Evolutionary conservation across 2,329 filamentous ascomycete genomes (phyloP).

Genomic region (Sporothrix globosa): DNA sequence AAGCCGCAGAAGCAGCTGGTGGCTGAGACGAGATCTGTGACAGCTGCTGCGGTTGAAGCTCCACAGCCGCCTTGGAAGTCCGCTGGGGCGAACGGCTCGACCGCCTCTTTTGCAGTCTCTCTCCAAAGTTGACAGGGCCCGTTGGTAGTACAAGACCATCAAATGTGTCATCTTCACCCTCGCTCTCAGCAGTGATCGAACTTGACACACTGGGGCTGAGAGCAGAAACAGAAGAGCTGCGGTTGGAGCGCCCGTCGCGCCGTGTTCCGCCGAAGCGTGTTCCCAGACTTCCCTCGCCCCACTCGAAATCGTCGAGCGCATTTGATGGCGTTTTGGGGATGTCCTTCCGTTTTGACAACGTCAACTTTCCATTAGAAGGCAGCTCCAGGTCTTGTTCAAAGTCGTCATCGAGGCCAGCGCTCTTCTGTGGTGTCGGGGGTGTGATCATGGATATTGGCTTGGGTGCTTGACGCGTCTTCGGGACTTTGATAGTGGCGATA

Average conservation of each 20-base stretch:
- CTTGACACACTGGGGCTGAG: conserved; percentile 92
- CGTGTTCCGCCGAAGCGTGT: conserved; percentile 87
- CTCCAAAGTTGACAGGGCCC: conserved; percentile 80
- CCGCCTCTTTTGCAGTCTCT: conserved; percentile 74
- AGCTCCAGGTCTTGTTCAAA: conserved; percentile 75
- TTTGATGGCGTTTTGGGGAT: conserved; percentile 65
- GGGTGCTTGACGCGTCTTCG: conserved; percentile 59
- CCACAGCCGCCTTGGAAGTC: conserved; percentile 31
- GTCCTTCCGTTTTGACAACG: conserved; percentile 63
- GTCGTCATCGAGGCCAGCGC: conserved; percentile 59
- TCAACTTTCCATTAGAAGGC: conserved; percentile 67
- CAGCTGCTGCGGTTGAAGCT: conserved; percentile 42
- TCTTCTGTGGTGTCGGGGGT: conserved; percentile 58
- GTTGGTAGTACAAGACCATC: conserved; percentile 85
- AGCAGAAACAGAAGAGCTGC: conserved; percentile 84
- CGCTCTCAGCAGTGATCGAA: conserved; percentile 87
- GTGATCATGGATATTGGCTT: conserved; percentile 59
- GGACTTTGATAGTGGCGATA: conserved; percentile 67
- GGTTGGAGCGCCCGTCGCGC: conserved; percentile 75
- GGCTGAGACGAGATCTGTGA: conserved; percentile 31
- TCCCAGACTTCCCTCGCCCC: conserved; percentile 90
- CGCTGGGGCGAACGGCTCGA: conserved; percentile 61
- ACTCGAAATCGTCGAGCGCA: conserved; percentile 78
- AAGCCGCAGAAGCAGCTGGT: conserved; percentile 17
- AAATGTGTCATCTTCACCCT: conserved; percentile 90